Base-by-base conservation (phyloP, 2,329 filamentous ascomycete genomes). In the Akanthomyces uredinophilus region DNA sequence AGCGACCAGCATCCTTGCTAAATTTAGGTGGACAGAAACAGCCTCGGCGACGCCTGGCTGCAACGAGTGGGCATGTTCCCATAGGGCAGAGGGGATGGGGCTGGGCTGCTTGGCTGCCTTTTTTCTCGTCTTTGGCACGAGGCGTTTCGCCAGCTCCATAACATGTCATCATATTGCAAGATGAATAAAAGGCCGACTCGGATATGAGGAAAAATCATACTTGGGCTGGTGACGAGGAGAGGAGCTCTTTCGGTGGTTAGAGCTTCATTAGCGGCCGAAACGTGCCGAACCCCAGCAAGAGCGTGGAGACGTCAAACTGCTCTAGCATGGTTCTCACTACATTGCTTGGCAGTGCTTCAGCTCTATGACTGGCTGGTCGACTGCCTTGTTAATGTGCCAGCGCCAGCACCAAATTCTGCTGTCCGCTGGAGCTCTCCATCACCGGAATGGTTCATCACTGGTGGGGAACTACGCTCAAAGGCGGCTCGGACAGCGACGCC, bases 101-200 rank as follows among this genome's bases (percentile, higher is more conserved):
- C 44, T 50, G 35, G 54, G 35, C 22, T 35, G 32, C 32, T 29
- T 29, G 27, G 27, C 27, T 32, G 46, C 43, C 43, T 49, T n/a
- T 16, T 18, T 46, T 41, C 20, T 13, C 16, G 32, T 46, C 50
- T 35, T 41, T 35, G 14, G 27, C 29, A 39, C 24, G 46, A 54
- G 52, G 52, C 35, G 35, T 35, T 54, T 27, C 7, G 29, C 13
- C 16, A n/a, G 50, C 46, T 50, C 56, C 56, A 59, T 59, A 59
- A 41, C 39, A 50, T 59, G 56, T 59, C 56, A 59, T 59, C 56
- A 59, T 50, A 49, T 51, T 51, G 56, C 56, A 46, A 24, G 18
- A 35, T 24, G 27, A 46, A 43, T 14, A n/a, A 7, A 46, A 46
- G 16, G 13, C 51, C 24, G 53, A 27, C 24, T 27, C 6, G 41